Conservation (phyloP, 176 grass and related monocot genomes). For the Luzula sylvatica region DNA sequence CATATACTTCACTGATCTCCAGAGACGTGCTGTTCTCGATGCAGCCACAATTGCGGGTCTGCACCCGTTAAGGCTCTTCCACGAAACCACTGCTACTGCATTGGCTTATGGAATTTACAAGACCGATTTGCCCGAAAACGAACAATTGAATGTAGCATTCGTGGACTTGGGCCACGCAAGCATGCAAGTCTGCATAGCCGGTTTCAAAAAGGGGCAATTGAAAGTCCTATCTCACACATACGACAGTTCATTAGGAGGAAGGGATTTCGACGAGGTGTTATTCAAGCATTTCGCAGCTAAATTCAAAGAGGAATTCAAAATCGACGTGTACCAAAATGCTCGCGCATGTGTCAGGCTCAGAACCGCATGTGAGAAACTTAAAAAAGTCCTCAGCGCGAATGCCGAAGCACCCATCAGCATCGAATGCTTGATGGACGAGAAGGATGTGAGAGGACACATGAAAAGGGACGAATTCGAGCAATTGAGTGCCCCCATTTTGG, state of each 20-base stretch:
- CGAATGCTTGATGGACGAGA: conserved; percentile 97
- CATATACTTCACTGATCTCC: conserved; percentile 63
- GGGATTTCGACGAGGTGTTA: conserved; percentile 70
- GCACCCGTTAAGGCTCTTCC: conserved; percentile 50
- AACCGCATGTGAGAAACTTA: conserved; percentile 73
- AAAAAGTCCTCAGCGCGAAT: conserved; percentile 78
- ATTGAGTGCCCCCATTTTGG: conserved; percentile 46
- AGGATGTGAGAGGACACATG: conserved; percentile 71
- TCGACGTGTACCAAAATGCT: conserved; percentile 80
- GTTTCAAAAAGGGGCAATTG: conserved; percentile 78
- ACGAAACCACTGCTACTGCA: conserved; percentile 74
- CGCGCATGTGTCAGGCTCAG: conserved; percentile 68
- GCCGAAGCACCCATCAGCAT: conserved; percentile 70
- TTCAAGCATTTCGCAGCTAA: conserved; percentile 71
- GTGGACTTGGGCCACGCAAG: conserved; percentile 83
- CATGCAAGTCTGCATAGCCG: conserved; percentile 70
- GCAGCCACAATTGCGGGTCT: conserved; percentile 75
- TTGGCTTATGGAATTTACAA: conserved; percentile 93
- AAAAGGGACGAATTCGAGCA: conserved; percentile 85
- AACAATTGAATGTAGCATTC: conserved; percentile 74
- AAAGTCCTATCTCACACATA: conserved; percentile 71
- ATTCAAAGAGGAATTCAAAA: conserved; percentile 85
- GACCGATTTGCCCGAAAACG: conserved; percentile 67
- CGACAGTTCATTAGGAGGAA: conserved; percentile 66
- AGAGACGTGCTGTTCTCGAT: conserved; percentile 71